A percentile compares a stretch with the other conserved stretches of the same genome.
These are phyloP conservation scores for Flaveria linearis DNA, from an alignment of 129 eudicot genomes.

Conservation along the genomic window DNA sequence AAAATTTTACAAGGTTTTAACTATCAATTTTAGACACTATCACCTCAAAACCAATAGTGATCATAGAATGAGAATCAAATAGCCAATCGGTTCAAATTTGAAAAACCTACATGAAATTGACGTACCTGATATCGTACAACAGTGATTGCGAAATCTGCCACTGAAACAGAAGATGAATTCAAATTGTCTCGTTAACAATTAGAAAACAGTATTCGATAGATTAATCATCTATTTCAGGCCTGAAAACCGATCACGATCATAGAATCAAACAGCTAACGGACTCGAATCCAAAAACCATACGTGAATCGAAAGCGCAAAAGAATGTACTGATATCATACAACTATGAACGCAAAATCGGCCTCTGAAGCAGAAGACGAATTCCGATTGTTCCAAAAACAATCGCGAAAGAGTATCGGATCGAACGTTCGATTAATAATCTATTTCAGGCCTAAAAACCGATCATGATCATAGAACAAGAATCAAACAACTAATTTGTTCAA, in stretches of 20 bases:
- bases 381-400: neutral
- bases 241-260: constrained; percentile 18
- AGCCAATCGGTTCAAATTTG: neutral
- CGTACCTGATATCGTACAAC: constrained; percentile 26
- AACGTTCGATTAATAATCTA: neutral
- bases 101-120: constrained; percentile 21
- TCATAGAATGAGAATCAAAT: neutral
- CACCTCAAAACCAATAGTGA: neutral
- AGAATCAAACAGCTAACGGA: neutral
- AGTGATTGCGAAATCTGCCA: constrained; percentile 3
- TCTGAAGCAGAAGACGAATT: constrained; percentile 10
- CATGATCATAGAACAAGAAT: neutral
- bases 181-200: neutral
- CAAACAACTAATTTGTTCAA: neutral
- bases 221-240: constrained; percentile 1
- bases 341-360: neutral
- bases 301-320: constrained; percentile 1
- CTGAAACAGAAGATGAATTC: constrained; percentile 13
- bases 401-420: neutral
- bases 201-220: neutral
- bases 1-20: constrained; percentile 5
- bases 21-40: neutral
- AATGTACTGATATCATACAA: constrained; percentile 22
- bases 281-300: constrained; percentile 14
- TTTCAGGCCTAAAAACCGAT: neutral